Base-by-base conservation (phyloP, 2,329 filamentous ascomycete genomes). In the Aureobasidium vineae region DNA sequence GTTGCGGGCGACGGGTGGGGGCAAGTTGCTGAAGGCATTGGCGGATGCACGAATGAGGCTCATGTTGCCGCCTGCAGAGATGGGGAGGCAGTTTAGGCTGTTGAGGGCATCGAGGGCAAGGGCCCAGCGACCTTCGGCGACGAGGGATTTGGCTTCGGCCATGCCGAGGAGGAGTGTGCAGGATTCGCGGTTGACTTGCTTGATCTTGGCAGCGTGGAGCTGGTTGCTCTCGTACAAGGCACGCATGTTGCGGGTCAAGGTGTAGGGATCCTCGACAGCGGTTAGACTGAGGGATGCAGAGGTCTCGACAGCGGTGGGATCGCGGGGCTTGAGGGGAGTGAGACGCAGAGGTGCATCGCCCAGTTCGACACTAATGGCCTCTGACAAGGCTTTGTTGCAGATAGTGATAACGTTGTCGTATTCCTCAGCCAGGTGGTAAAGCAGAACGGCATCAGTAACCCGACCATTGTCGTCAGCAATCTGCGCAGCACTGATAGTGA, bases 391-490 rank as follows among this genome's bases (percentile, higher is more conserved):
- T 45, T 92, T 89, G 78, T 93, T 97, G 74, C 98, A 86, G 70
- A 98, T 94, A 31, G 86, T 82, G 50, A 97, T 87, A n/a, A 98
- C 96, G 64, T 88, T 92, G 76, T 99, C 92, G 76, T 96, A 98
- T 76, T 99, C 93, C 73, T 92, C 91, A 0, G 95, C 94, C 50
- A 99, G 83, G 77, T 99, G 94, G 77, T 96, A 98, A 61, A 99
- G 83, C 60, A 99, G 84, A 16, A 98, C 94, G 2, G 96, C 93
- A 77, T 99, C 95, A 0, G 94, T 96, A 1, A 90, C 92, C 59
- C 96, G 87, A 45, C 95, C 94, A 72, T 94, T 96, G 76, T 98
- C 94, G 72, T 99, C 94, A 5, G 95, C 95, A 73, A 93, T 91
- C 70, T 90, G 89, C 47, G 95, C 95, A 10, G 95, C 95, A 77